Conservation (phyloP, 768 basidiomycete genomes). For the Lentinula detonsa region DNA sequence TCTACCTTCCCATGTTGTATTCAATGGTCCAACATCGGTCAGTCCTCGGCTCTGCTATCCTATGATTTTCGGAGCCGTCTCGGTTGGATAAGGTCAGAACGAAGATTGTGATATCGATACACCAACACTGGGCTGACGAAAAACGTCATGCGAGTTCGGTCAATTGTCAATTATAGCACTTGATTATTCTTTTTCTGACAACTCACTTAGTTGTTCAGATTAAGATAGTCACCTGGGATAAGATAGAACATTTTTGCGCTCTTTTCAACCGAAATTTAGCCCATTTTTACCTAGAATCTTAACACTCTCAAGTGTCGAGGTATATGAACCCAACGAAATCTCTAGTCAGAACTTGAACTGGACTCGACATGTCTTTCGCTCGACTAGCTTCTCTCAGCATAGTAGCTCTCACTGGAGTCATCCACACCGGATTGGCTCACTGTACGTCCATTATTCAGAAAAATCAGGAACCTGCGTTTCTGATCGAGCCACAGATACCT, state of each 20-base stretch:
- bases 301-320: neutral
- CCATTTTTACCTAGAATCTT: neutral
- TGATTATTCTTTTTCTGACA: neutral
- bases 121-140: neutral
- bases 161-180: neutral
- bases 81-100: neutral
- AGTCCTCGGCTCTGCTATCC: neutral
- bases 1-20: neutral
- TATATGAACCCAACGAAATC: neutral
- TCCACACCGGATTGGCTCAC: neutral
- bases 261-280: neutral
- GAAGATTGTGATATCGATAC: neutral
- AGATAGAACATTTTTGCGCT: neutral
- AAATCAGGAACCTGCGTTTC: neutral
- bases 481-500: neutral
- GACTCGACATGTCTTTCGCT: neutral
- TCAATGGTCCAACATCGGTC: neutral
- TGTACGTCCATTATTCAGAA: neutral
- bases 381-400: neutral
- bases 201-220: neutral
- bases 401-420: neutral
- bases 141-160: neutral
- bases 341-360: neutral
- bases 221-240: neutral
- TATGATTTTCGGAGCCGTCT: neutral